Percentiles rank a stretch among this genome's conserved stretches.
Conservation (phyloP, 164 flowering plant species). For the Berberis vulgaris region DNA sequence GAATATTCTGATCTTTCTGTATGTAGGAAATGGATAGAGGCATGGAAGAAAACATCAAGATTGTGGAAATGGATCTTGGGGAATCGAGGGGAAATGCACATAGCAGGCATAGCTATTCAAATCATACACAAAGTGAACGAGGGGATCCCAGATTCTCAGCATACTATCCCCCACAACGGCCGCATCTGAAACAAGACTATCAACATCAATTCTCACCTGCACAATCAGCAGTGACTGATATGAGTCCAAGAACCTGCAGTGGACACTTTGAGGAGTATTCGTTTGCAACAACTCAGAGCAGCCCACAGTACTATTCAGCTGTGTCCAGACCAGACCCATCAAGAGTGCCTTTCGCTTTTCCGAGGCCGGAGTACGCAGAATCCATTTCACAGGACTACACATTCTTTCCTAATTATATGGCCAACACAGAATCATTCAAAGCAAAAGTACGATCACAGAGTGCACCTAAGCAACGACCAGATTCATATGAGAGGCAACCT, state of each 20-base stretch:
- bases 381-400: slow-evolving; percentile 43
- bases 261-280: slow-evolving; percentile 73
- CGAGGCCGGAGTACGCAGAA: slow-evolving; percentile 26
- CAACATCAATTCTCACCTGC: slow-evolving; percentile 50
- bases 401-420: slow-evolving; percentile 87
- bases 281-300: slow-evolving; percentile 65
- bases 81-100: slow-evolving; percentile 39
- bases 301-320: slow-evolving; percentile 66
- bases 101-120: slow-evolving; percentile 53
- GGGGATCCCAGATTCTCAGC: slow-evolving; percentile 40
- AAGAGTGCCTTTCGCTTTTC: slow-evolving; percentile 35
- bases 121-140: slow-evolving; percentile 31
- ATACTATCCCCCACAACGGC: slow-evolving; percentile 19
- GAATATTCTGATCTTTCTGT: slow-evolving; percentile 2
- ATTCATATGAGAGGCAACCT: slow-evolving; percentile 63
- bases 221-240: slow-evolving; percentile 60
- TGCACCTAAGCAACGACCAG: slow-evolving; percentile 82
- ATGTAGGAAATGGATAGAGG: slow-evolving; percentile 49
- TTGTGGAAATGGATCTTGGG: slow-evolving; percentile 75
- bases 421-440: slow-evolving; percentile 80
- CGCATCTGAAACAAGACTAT: slow-evolving; percentile 34
- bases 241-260: slow-evolving; percentile 71
- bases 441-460: slow-evolving; percentile 92
- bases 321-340: slow-evolving; percentile 44
- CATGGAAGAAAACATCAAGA: slow-evolving; percentile 77